Evolutionary conservation across 2,329 filamentous ascomycete genomes (phyloP).

Genomic region (Diaporthe amygdali): DNA sequence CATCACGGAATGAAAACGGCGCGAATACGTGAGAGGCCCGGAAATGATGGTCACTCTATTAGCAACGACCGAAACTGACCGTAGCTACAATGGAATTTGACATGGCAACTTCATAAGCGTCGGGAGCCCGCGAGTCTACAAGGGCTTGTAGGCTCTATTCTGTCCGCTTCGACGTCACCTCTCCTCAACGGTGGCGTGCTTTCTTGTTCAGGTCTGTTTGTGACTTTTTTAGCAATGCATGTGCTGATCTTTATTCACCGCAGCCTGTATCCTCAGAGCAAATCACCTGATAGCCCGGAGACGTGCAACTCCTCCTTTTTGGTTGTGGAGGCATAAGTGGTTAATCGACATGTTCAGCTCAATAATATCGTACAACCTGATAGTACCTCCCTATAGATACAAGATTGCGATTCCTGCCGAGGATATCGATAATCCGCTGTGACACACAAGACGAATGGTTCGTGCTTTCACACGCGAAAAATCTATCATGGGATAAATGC

Average conservation of each 20-base stretch:
- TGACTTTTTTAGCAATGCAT: background rate
- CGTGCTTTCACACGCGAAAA: background rate
- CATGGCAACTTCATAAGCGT: too few relatives aligned
- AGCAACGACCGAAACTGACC: too few relatives aligned
- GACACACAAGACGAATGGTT: background rate
- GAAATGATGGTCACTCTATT: too few relatives aligned
- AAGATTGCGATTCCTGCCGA: background rate
- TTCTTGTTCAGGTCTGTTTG: background rate
- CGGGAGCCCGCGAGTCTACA: too few relatives aligned
- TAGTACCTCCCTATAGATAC: background rate
- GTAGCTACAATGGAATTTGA: too few relatives aligned
- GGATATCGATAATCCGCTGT: background rate
- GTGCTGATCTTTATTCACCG: background rate
- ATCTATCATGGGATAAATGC: background rate
- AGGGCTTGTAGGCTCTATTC: background rate
- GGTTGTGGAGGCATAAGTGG: too few relatives aligned
- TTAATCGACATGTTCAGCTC: background rate
- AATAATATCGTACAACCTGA: background rate
- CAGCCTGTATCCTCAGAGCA: background rate
- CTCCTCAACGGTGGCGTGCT: background rate
- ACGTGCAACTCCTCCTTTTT: background rate
- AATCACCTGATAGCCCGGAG: rapidly evolving
- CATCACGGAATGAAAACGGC: too few relatives aligned
- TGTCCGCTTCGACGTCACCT: too few relatives aligned
- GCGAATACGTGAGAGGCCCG: too few relatives aligned